Percentiles rank a stretch among this genome's conserved stretches.
Evolutionary conservation across 2,329 filamentous ascomycete species (phyloP).

Genomic region (Eurotiales sp.): DNA sequence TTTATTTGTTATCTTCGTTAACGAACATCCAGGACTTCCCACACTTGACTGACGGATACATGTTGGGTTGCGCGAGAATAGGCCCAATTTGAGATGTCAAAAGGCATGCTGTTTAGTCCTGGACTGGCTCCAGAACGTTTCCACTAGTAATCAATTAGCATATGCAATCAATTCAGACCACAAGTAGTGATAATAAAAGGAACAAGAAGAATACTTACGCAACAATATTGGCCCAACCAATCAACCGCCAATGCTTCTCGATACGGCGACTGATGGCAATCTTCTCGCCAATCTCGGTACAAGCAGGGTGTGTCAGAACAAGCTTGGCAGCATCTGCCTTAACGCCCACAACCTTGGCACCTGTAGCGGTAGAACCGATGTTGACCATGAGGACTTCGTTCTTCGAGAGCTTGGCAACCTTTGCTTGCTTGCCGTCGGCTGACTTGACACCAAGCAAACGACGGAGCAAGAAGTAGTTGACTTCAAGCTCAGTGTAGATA

Average conservation of each 20-base stretch:
- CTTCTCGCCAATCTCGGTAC: slow-evolving; percentile 97
- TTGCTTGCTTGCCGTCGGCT: slow-evolving; percentile 97
- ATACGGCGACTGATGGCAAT: slow-evolving; percentile 93
- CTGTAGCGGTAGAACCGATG: slow-evolving; percentile 95
- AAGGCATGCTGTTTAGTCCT: slow-evolving; percentile 31
- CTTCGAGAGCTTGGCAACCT: slow-evolving; percentile 97
- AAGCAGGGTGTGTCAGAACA: slow-evolving; percentile 85
- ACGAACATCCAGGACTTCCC: not conserved
- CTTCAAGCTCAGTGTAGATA: slow-evolving; percentile 97
- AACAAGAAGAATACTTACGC: slow-evolving; percentile 36
- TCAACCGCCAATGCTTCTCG: slow-evolving; percentile 98
- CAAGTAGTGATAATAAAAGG: too few species aligned
- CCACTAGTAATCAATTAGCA: slow-evolving; percentile 30
- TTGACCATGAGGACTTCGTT: slow-evolving; percentile 99
- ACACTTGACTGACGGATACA: slow-evolving; percentile 5
- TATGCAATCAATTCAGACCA: not conserved
- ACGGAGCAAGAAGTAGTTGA: slow-evolving; percentile 98
- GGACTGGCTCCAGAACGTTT: slow-evolving; percentile 45
- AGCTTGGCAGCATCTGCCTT: slow-evolving; percentile 98
- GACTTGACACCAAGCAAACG: slow-evolving; percentile 94
- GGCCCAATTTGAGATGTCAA: not conserved
- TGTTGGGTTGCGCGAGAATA: slow-evolving; percentile 1
- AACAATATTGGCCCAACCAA: slow-evolving; percentile 82
- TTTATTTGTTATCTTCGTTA: not conserved
- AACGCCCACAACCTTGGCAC: slow-evolving; percentile 94